Percentiles rank a stretch among this genome's conserved stretches.
Evolutionary conservation across 345 rosid genomes (phyloP).

Genomic region (Salix exigua): DNA sequence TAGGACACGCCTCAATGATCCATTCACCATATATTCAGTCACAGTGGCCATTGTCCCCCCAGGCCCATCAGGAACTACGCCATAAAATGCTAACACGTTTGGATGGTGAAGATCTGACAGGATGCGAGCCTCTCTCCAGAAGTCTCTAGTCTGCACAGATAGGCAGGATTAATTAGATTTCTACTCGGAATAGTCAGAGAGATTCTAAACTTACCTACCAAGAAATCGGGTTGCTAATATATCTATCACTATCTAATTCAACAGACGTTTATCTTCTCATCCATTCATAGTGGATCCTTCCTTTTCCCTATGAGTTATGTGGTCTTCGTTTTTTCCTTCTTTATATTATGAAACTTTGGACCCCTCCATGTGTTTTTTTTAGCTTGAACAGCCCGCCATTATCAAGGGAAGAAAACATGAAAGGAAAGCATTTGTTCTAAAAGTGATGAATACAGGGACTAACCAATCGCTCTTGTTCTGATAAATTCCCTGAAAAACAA

Average conservation of each 20-base stretch:
- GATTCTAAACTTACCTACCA: not conserved
- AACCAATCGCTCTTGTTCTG: slow-evolving; percentile 83
- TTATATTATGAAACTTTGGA: not conserved
- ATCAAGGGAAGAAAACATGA: not conserved
- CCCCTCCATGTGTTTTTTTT: not conserved
- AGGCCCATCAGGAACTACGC: slow-evolving; percentile 86
- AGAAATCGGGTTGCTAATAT: not conserved
- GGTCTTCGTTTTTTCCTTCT: not conserved
- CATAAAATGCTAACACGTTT: slow-evolving; percentile 88
- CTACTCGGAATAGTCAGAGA: not conserved
- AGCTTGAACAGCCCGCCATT: not conserved
- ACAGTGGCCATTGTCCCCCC: slow-evolving; percentile 89
- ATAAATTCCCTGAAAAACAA: slow-evolving; percentile 70
- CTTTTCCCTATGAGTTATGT: not conserved
- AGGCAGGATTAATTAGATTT: not conserved
- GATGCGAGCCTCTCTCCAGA: slow-evolving; percentile 90
- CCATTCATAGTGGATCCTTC: too few relatives aligned
- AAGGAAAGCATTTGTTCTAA: not conserved
- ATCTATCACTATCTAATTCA: not conserved
- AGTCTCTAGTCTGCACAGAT: slow-evolving; percentile 57
- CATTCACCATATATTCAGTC: slow-evolving; percentile 85
- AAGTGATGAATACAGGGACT: slow-evolving; percentile 17
- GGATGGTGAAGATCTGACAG: slow-evolving; percentile 93
- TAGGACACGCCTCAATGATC: slow-evolving; percentile 74
- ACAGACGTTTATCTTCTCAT: not conserved